Evolutionary conservation across 2,329 filamentous ascomycete species (phyloP).

Genomic region (Colletotrichum lini): DNA sequence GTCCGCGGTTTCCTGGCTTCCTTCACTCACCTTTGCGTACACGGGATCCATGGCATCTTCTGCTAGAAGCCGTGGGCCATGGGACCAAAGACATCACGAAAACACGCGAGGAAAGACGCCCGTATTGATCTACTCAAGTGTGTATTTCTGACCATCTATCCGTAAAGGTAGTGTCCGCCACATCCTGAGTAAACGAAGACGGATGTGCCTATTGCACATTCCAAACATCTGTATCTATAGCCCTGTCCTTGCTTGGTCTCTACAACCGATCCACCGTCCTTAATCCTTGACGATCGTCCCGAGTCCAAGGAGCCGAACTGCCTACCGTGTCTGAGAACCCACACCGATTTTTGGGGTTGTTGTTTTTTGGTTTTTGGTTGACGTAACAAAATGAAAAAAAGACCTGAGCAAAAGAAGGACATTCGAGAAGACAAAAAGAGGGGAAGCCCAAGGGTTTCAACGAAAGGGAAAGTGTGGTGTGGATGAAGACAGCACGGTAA

Average conservation of each 20-base stretch:
- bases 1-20: too few relatives aligned
- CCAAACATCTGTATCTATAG: constrained; percentile 25
- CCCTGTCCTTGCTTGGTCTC: constrained; percentile 8
- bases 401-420: background rate
- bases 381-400: constrained; percentile 15
- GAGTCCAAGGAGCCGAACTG: constrained; percentile 15
- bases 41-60: too few relatives aligned
- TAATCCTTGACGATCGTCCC: constrained; percentile 12
- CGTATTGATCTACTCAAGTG: constrained; percentile 23
- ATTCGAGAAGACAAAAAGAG: constrained; percentile 16
- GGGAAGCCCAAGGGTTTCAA: constrained; percentile 5
- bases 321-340: constrained; percentile 19
- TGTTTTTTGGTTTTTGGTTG: background rate
- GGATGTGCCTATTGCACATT: constrained; percentile 26
- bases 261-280: constrained; percentile 24
- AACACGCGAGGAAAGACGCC: background rate
- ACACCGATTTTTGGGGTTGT: constrained; percentile 18
- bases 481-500: background rate
- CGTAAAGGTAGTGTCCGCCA: constrained; percentile 10
- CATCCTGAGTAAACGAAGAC: constrained; percentile 25
- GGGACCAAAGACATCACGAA: background rate
- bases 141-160: constrained; percentile 33
- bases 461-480: background rate
- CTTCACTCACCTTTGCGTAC: too few relatives aligned
- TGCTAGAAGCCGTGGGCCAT: too few relatives aligned